These are phyloP conservation scores for Chloroidium sp. DNA, from an alignment of 163 green algal species.

Conservation along the genomic window DNA sequence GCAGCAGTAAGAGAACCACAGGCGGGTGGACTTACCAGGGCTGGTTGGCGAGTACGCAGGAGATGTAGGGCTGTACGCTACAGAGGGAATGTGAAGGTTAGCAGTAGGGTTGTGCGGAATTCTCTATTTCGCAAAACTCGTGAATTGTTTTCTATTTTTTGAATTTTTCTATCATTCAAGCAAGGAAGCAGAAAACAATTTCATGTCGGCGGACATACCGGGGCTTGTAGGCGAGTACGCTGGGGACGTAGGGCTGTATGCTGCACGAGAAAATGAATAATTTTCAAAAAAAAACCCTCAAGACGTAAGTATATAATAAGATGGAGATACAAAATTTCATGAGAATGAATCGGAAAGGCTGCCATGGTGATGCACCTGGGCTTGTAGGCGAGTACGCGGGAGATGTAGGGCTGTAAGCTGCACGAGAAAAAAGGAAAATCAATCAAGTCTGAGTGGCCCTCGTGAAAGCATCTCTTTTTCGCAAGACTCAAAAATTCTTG, in stretches of 20 bases:
- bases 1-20: no score
- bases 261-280: slow-evolving; percentile 5
- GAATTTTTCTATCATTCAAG: background rate
- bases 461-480: background rate
- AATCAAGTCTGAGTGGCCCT: background rate
- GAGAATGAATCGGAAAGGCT: background rate
- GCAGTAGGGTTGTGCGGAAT: no score
- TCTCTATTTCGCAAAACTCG: no score
- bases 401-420: slow-evolving; percentile 39
- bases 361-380: background rate
- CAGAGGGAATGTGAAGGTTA: background rate
- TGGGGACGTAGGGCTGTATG: slow-evolving; percentile 51
- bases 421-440: background rate
- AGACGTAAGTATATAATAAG: background rate
- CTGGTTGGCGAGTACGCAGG: slow-evolving; percentile 46
- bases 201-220: slow-evolving; percentile 24
- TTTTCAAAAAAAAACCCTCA: background rate
- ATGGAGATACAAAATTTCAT: background rate
- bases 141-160: background rate
- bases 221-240: slow-evolving; percentile 39
- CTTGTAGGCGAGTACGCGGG: slow-evolving; percentile 38
- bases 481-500: background rate
- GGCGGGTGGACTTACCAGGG: slow-evolving; percentile 3
- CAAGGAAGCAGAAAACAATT: background rate
- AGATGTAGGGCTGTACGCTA: slow-evolving; percentile 51